Evolutionary conservation across 2,329 filamentous ascomycete genomes (phyloP).

Genomic region (Penicillium sp.): DNA sequence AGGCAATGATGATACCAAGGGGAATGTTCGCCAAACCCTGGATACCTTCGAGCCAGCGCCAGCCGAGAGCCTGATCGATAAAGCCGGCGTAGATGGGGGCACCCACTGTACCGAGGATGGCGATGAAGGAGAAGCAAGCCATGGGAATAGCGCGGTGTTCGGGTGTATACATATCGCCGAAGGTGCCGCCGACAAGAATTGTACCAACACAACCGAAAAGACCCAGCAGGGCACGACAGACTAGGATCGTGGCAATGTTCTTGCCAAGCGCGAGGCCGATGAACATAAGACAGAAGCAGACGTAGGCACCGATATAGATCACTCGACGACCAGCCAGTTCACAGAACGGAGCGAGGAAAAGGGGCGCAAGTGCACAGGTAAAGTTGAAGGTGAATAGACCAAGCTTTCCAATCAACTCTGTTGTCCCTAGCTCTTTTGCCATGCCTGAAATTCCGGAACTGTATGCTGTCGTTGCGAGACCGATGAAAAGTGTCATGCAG

Average conservation of each 20-base stretch:
- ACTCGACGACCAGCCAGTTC: slow-evolving; percentile 49
- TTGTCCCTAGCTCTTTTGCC: slow-evolving; percentile 45
- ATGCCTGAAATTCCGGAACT: slow-evolving; percentile 50
- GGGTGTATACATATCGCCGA: slow-evolving; percentile 50
- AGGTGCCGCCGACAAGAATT: slow-evolving; percentile 51
- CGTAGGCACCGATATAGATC: slow-evolving; percentile 47
- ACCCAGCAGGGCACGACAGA: slow-evolving; percentile 48
- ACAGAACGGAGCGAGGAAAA: slow-evolving; percentile 51
- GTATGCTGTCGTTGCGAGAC: slow-evolving; percentile 54
- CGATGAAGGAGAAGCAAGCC: slow-evolving; percentile 50
- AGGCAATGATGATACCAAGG: slow-evolving; percentile 44
- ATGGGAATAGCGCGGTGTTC: slow-evolving; percentile 48
- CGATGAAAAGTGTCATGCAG: slow-evolving; percentile 54
- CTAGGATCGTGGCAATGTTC: slow-evolving; percentile 50
- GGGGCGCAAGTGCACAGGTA: slow-evolving; percentile 48
- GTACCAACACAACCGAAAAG: slow-evolving; percentile 52
- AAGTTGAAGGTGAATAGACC: slow-evolving; percentile 53
- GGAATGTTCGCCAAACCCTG: slow-evolving; percentile 53
- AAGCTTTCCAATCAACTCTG: slow-evolving; percentile 46
- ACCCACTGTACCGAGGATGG: slow-evolving; percentile 52
- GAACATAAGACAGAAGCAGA: slow-evolving; percentile 49
- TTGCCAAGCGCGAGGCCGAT: slow-evolving; percentile 49
- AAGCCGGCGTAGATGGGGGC: slow-evolving; percentile 55
- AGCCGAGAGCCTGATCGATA: slow-evolving; percentile 53
- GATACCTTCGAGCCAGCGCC: slow-evolving; percentile 55